Evolutionary conservation across 345 rosid genomes (phyloP).

Genomic region (Angophora floribunda): DNA sequence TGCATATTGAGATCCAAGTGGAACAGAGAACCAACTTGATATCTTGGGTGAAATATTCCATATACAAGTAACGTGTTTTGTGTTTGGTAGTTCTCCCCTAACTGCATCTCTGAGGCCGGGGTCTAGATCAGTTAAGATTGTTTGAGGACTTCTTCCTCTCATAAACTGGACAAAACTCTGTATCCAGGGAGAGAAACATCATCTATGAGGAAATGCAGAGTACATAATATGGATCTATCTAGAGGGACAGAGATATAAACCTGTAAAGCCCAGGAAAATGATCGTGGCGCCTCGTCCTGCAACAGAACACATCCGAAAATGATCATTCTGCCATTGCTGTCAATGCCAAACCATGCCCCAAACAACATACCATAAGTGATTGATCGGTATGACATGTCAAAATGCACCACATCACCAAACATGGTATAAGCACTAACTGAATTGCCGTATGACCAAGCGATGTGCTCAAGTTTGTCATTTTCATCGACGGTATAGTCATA

Average conservation of each 20-base stretch:
- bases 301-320: constrained; percentile 75
- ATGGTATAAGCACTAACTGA: constrained; percentile 44
- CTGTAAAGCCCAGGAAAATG: constrained; percentile 93
- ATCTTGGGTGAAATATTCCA: constrained; percentile 65
- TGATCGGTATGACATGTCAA: constrained; percentile 69
- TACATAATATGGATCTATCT: neutral
- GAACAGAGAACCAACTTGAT: constrained; percentile 73
- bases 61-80: constrained; percentile 58
- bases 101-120: constrained; percentile 68
- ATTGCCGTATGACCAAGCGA: constrained; percentile 80
- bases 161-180: constrained; percentile 83
- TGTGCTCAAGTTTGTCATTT: constrained; percentile 61
- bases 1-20: constrained; percentile 63
- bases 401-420: constrained; percentile 71
- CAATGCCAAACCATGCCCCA: constrained; percentile 77
- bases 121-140: constrained; percentile 79
- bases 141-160: constrained; percentile 74
- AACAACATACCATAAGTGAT: constrained; percentile 74
- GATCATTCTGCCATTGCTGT: constrained; percentile 55
- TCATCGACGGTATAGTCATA: constrained; percentile 63
- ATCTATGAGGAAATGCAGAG: constrained; percentile 13
- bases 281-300: constrained; percentile 59
- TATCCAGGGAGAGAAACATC: constrained; percentile 25
- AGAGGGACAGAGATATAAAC: constrained; percentile 24
- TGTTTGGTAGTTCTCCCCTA: constrained; percentile 62